These are phyloP conservation scores for Hymenoscyphus repandus DNA, from an alignment of 2,329 filamentous ascomycete genomes.

Conservation along the genomic window DNA sequence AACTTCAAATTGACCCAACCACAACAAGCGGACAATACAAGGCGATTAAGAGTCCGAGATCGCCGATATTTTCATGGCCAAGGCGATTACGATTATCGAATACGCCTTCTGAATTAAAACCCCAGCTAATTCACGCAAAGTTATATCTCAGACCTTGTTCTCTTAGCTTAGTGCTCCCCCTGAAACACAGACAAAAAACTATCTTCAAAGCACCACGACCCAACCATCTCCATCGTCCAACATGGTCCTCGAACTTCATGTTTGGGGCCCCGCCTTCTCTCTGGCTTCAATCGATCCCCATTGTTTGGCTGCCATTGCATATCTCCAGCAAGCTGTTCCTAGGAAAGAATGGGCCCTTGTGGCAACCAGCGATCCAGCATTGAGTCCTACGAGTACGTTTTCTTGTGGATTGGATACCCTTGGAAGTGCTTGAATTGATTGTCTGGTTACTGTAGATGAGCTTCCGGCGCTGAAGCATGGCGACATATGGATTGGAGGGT, in stretches of 20 bases:
- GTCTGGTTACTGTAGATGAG: constrained; percentile 38
- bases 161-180: not conserved
- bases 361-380: constrained; percentile 65
- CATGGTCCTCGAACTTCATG: constrained; percentile 66
- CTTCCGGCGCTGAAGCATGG: constrained; percentile 53
- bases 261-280: constrained; percentile 86
- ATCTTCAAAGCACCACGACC: not conserved
- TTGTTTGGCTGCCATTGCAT: constrained; percentile 78
- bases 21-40: not conserved
- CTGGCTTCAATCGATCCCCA: constrained; percentile 88
- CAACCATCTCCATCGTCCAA: constrained; percentile 13
- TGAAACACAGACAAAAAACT: constrained; percentile 1
- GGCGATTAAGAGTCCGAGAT: too few relatives aligned
- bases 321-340: constrained; percentile 60
- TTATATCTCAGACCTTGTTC: not conserved
- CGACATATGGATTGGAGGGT: constrained; percentile 46
- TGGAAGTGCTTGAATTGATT: not conserved
- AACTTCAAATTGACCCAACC: not conserved
- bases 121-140: not conserved
- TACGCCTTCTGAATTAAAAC: not conserved
- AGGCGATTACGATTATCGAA: not conserved
- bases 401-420: not conserved
- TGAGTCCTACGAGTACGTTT: constrained; percentile 64
- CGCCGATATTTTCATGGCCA: too few relatives aligned
- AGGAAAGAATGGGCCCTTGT: constrained; percentile 62